Evolutionary conservation across 2,329 filamentous ascomycete species (phyloP).

Genomic region (Celoporthe dispersa): DNA sequence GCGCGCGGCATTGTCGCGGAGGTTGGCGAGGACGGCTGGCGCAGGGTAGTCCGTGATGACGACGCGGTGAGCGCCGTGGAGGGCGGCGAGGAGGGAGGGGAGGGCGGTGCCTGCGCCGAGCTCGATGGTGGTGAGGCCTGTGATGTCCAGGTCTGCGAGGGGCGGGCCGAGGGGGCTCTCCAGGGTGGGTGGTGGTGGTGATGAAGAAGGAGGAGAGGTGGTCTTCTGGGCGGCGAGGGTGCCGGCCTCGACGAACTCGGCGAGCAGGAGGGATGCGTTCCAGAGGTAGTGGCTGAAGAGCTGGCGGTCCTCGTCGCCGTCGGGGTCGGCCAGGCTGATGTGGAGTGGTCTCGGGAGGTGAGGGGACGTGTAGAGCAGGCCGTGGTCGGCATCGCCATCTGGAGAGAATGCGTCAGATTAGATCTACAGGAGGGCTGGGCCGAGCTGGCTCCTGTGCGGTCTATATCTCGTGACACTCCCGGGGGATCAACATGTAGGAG

Average conservation of each 20-base stretch:
- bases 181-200: background rate
- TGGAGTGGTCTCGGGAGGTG: slow-evolving; percentile 50
- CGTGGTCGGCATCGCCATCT: slow-evolving; percentile 63
- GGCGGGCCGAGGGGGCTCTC: slow-evolving; percentile 26
- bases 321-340: slow-evolving; percentile 53
- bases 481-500: too few relatives aligned
- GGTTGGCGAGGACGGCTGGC: slow-evolving; percentile 59
- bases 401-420: slow-evolving; percentile 7
- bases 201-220: background rate
- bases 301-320: slow-evolving; percentile 56
- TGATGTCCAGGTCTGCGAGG: slow-evolving; percentile 48
- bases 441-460: too few relatives aligned
- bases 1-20: slow-evolving; percentile 59
- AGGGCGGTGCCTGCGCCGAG: slow-evolving; percentile 69
- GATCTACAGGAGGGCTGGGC: background rate
- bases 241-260: slow-evolving; percentile 59
- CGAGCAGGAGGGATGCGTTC: slow-evolving; percentile 65
- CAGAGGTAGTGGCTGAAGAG: slow-evolving; percentile 76
- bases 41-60: slow-evolving; percentile 72
- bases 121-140: slow-evolving; percentile 61
- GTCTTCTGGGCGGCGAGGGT: slow-evolving; percentile 37
- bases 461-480: too few relatives aligned
- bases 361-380: slow-evolving; percentile 63
- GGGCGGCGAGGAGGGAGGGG: slow-evolving; percentile 53
- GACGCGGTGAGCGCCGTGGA: slow-evolving; percentile 55